phyloP scores from a whole-genome alignment of 768 basidiomycete species.

The Fomitopsis serialis region DNA sequence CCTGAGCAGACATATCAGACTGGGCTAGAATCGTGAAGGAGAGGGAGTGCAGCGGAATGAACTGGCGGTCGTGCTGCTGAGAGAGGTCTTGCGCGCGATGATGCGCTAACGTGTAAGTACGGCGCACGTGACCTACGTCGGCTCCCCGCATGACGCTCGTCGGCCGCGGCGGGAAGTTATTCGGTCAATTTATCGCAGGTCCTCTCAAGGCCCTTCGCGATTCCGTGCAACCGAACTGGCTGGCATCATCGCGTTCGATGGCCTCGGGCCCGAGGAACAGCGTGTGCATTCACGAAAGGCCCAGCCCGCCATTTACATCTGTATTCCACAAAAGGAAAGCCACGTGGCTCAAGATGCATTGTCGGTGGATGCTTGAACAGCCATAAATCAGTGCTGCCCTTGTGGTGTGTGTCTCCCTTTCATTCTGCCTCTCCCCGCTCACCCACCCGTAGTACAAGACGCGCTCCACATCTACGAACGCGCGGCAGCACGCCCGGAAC shows the following conservation, averaged over 20 bases:
- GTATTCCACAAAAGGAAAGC: not conserved
- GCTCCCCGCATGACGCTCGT: not conserved
- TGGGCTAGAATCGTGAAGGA: not conserved
- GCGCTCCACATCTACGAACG: not conserved
- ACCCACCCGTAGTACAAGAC: not conserved
- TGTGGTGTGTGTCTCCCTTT: not conserved
- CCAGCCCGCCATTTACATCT: too few species aligned
- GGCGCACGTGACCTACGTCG: not conserved
- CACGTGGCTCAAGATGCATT: not conserved
- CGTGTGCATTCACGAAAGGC: too few species aligned
- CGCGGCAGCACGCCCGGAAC: not conserved
- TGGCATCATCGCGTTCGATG: too few species aligned
- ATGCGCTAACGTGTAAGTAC: slow-evolving; percentile 1
- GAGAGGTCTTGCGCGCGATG: not conserved
- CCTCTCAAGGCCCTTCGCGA: too few species aligned
- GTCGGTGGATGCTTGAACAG: not conserved
- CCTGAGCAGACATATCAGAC: not conserved
- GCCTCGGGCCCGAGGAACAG: too few species aligned
- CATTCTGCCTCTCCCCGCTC: not conserved
- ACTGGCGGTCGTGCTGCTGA: not conserved
- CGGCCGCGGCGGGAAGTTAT: not conserved
- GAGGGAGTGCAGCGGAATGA: not conserved
- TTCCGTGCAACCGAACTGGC: too few species aligned
- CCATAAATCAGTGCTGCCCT: not conserved
- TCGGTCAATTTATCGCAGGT: not conserved